Conservation (phyloP, 1,139 yeast species). For the Saccharomycopsis crataegensis region DNA sequence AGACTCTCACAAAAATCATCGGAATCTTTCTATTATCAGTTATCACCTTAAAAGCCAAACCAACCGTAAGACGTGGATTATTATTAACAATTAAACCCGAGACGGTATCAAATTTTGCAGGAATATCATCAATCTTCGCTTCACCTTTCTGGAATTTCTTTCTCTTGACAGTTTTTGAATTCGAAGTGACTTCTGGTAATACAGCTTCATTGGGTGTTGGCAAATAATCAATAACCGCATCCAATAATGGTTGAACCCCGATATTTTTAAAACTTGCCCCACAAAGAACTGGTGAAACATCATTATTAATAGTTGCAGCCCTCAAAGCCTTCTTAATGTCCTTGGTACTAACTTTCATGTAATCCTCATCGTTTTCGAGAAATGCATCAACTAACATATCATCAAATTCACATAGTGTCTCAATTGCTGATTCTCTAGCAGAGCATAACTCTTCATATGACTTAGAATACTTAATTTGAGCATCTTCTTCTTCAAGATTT, state of each 20-base stretch:
- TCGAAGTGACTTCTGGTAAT: constrained; percentile 46
- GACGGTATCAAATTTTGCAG: constrained; percentile 33
- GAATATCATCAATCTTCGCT: constrained; percentile 25
- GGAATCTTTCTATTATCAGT: constrained; percentile 80
- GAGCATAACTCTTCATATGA: constrained; percentile 41
- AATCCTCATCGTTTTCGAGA: constrained; percentile 63
- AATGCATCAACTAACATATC: constrained; percentile 72
- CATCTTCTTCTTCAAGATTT: constrained; percentile 32
- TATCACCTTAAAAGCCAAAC: constrained; percentile 85
- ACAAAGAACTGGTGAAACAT: constrained; percentile 74
- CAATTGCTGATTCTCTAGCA: constrained; percentile 72
- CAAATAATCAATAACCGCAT: constrained; percentile 65
- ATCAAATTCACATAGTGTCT: constrained; percentile 75
- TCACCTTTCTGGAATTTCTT: constrained; percentile 20
- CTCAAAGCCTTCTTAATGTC: constrained; percentile 53
- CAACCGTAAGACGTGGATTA: constrained; percentile 57
- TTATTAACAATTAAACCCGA: constrained; percentile 48
- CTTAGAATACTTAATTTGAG: constrained; percentile 30
- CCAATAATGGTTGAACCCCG: constrained; percentile 92
- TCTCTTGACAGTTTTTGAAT: constrained; percentile 21
- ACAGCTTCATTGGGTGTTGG: constrained; percentile 73
- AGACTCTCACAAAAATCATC: constrained; percentile 81
- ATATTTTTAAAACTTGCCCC: constrained; percentile 91
- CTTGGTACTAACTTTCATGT: constrained; percentile 49
- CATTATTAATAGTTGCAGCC: constrained; percentile 48